Conservation (phyloP, 163 green algal genomes). For the Smithsoniella earleae region DNA sequence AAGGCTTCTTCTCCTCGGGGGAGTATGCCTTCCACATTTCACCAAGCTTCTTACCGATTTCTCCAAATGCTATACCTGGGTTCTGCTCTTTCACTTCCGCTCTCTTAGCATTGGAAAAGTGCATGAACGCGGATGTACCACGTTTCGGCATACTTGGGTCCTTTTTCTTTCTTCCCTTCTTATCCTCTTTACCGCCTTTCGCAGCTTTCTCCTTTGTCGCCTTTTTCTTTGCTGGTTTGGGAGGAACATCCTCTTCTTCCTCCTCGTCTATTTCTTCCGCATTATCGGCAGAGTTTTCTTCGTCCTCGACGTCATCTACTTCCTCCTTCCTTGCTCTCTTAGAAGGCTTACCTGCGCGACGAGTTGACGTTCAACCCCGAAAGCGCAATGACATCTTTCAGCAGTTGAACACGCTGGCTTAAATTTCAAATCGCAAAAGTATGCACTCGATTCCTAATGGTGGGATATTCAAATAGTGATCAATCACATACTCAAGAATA, state of each 20-base stretch:
- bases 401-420: no score
- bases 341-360: neutral
- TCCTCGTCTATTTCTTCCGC: conserved; percentile 21
- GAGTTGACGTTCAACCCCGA: neutral
- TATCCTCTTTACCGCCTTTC: no score
- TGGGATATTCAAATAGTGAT: neutral
- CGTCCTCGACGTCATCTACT: conserved; percentile 18
- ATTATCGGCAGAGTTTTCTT: neutral
- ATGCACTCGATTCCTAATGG: no score
- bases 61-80: conserved; percentile 17
- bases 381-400: neutral
- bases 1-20: neutral
- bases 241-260: neutral
- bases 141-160: conserved; percentile 7
- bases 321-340: conserved; percentile 22
- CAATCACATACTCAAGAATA: neutral
- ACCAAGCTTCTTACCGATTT: conserved; percentile 7
- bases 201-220: neutral
- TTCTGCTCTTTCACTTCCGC: conserved; percentile 1
- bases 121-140: conserved; percentile 1
- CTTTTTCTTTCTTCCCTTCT: conserved; percentile 3
- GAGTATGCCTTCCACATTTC: conserved; percentile 9
- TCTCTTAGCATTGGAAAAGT: neutral
- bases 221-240: conserved; percentile 3
- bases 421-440: no score